A percentile compares a stretch with the other conserved stretches of the same genome.
These are phyloP conservation scores for Discostella pseudostelligera DNA, from an alignment of 108 stramenopile species.

Conservation along the genomic window DNA sequence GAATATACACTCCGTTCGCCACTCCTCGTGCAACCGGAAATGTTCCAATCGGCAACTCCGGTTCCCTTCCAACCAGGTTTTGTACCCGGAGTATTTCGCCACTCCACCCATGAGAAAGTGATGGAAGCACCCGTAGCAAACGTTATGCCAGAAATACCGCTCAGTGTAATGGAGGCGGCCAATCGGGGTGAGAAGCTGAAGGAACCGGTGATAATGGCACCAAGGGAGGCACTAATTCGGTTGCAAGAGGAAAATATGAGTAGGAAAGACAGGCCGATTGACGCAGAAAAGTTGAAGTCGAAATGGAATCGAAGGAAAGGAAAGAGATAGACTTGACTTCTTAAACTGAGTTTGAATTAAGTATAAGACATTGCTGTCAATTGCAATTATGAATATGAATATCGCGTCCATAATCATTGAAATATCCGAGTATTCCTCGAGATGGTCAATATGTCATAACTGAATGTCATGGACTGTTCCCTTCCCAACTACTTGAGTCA, in stretches of 20 bases:
- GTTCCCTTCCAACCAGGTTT: constrained; percentile 18
- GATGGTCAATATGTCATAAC: background rate
- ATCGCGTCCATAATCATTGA: no score
- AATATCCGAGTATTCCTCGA: background rate
- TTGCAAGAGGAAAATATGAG: constrained; percentile 18
- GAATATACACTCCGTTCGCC: constrained; percentile 17
- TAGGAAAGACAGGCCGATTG: constrained; percentile 17
- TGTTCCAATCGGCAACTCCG: constrained; percentile 23
- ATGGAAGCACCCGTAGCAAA: background rate
- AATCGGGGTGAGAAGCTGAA: constrained; percentile 55
- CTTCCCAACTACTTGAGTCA: background rate
- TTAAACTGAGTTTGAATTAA: background rate
- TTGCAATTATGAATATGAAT: background rate
- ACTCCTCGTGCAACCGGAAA: constrained; percentile 29
- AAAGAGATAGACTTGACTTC: constrained; percentile 12
- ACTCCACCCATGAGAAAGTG: background rate
- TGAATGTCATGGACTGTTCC: no score
- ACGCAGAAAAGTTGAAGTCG: constrained; percentile 31
- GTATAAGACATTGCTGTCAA: no score
- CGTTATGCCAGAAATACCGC: constrained; percentile 32
- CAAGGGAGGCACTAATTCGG: constrained; percentile 22
- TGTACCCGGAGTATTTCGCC: constrained; percentile 4
- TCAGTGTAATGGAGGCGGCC: constrained; percentile 64
- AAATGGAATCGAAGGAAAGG: constrained; percentile 27
- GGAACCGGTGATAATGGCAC: constrained; percentile 29